Conservation (phyloP, 2,329 filamentous ascomycete genomes). For the Rhynchosporium agropyri region DNA sequence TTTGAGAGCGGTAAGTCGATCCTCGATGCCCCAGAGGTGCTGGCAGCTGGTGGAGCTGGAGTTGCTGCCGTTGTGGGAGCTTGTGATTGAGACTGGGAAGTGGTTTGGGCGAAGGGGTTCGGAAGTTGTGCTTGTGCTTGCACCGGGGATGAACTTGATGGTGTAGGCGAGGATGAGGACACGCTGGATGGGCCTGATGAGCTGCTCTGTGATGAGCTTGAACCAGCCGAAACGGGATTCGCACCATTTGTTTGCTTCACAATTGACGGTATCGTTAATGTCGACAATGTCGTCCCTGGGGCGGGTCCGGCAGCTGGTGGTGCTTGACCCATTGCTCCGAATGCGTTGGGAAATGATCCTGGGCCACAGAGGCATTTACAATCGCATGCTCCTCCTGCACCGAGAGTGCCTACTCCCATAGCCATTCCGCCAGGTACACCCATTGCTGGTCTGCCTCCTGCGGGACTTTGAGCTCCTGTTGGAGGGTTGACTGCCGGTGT, state of each 20-base stretch:
- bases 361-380: slow-evolving; percentile 33
- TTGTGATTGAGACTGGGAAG: background rate
- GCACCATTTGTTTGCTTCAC: slow-evolving; percentile 12
- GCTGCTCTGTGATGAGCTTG: slow-evolving; percentile 4
- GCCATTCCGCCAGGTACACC: slow-evolving; percentile 31
- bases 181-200: background rate
- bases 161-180: background rate
- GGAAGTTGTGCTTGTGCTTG: background rate
- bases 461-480: slow-evolving; percentile 7
- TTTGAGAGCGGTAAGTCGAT: background rate
- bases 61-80: background rate
- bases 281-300: slow-evolving; percentile 22
- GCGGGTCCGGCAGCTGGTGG: background rate
- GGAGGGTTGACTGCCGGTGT: slow-evolving; percentile 15
- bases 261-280: slow-evolving; percentile 24
- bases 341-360: slow-evolving; percentile 29
- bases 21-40: background rate
- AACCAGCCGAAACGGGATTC: background rate
- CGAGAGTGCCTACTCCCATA: slow-evolving; percentile 25
- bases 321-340: slow-evolving; percentile 9
- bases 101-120: background rate
- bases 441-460: slow-evolving; percentile 17
- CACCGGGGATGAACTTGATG: background rate
- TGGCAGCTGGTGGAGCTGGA: background rate
- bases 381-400: slow-evolving; percentile 30